phyloP scores from a whole-genome alignment of 164 flowering plant genomes.

The Vitis rotundifolia region DNA sequence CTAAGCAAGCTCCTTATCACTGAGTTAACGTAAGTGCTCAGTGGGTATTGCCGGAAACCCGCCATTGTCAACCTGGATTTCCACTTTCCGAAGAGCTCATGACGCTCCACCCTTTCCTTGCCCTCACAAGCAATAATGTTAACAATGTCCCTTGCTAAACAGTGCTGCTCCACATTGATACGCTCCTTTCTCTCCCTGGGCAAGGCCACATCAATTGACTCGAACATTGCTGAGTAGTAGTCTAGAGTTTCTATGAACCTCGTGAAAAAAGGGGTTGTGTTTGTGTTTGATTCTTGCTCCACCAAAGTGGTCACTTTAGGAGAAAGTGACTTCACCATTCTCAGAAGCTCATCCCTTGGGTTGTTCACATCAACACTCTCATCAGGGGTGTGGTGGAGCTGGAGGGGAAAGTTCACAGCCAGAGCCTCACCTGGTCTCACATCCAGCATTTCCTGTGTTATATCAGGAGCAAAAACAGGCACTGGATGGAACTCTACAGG shows the following conservation, averaged over 20 bases:
- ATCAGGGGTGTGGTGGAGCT: slow-evolving; percentile 82
- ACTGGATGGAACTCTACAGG: slow-evolving; percentile 65
- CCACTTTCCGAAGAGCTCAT: slow-evolving; percentile 83
- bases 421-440: slow-evolving; percentile 75
- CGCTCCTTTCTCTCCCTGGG: slow-evolving; percentile 58
- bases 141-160: slow-evolving; percentile 76
- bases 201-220: slow-evolving; percentile 65
- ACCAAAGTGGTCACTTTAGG: slow-evolving; percentile 73
- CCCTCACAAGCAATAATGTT: slow-evolving; percentile 82
- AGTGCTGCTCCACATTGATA: slow-evolving; percentile 72
- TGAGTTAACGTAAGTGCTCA: slow-evolving; percentile 64
- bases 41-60: slow-evolving; percentile 60
- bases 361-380: slow-evolving; percentile 73
- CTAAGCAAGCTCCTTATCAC: slow-evolving; percentile 50
- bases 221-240: slow-evolving; percentile 76
- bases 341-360: slow-evolving; percentile 68
- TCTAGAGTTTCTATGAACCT: slow-evolving; percentile 64
- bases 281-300: slow-evolving; percentile 84
- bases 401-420: slow-evolving; percentile 73
- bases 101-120: slow-evolving; percentile 73
- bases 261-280: slow-evolving; percentile 66
- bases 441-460: slow-evolving; percentile 56
- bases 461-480: slow-evolving; percentile 51
- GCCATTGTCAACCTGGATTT: slow-evolving; percentile 76
- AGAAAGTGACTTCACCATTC: slow-evolving; percentile 64